A percentile compares a stretch with the other conserved stretches of the same genome.
Conservation (phyloP, 2,329 filamentous ascomycete species). For the Trichophyton mentagrophytes region DNA sequence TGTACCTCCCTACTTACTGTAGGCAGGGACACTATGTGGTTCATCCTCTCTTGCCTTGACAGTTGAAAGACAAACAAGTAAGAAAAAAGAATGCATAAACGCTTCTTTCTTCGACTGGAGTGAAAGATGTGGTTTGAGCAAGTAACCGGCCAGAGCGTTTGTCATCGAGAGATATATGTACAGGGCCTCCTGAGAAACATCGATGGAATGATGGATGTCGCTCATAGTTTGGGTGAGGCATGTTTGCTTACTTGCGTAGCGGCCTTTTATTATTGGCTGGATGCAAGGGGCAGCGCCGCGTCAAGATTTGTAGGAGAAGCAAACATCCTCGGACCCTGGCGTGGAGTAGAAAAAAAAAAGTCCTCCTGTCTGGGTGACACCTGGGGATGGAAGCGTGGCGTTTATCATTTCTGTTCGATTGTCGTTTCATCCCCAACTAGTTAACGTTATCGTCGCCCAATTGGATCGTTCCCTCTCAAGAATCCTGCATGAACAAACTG, state of each 20-base stretch:
- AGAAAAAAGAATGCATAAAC: neutral
- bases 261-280: neutral
- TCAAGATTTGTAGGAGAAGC: neutral
- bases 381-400: neutral
- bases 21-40: neutral
- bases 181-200: neutral
- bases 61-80: neutral
- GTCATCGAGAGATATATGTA: neutral
- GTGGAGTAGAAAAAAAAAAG: neutral
- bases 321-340: neutral
- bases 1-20: neutral
- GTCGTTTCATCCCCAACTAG: neutral
- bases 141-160: constrained; percentile 3
- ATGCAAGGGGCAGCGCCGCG: neutral
- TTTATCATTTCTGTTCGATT: neutral
- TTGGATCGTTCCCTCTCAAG: neutral
- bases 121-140: neutral
- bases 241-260: constrained; percentile 3
- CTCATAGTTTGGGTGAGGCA: neutral
- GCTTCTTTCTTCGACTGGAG: neutral
- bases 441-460: neutral
- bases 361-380: neutral
- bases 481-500: neutral
- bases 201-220: neutral
- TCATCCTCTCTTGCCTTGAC: neutral